Percentiles rank a stretch among this genome's conserved stretches.
Conservation (phyloP, 768 basidiomycete species). For the Lentinula boryana region DNA sequence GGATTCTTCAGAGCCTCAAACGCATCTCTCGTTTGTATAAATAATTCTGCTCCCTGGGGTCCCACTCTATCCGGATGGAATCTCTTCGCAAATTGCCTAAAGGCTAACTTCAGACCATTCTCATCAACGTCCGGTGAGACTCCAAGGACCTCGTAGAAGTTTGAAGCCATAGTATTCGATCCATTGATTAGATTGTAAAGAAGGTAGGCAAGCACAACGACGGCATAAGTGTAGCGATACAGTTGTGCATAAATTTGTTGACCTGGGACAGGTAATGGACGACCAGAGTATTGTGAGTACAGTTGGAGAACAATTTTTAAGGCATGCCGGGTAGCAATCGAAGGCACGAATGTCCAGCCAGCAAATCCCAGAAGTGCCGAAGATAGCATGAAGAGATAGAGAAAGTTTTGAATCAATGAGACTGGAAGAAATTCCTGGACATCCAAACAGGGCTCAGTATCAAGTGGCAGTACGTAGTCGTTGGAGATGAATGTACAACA, state of each 20-base stretch:
- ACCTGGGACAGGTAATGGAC: conserved; percentile 32
- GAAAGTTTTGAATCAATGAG: background rate
- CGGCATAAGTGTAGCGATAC: conserved; percentile 56
- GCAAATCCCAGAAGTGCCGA: conserved; percentile 31
- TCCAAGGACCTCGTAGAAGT: conserved; percentile 74
- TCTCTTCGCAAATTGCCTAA: conserved; percentile 66
- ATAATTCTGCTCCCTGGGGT: conserved; percentile 49
- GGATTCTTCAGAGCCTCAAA: conserved; percentile 80
- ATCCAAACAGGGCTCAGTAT: no score
- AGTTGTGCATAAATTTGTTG: conserved; percentile 46
- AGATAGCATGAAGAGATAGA: conserved; percentile 1
- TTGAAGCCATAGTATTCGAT: conserved; percentile 51
- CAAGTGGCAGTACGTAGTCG: no score
- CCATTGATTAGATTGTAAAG: conserved; percentile 58
- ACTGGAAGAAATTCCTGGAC: background rate
- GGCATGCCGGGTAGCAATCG: conserved; percentile 47
- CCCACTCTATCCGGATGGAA: conserved; percentile 76
- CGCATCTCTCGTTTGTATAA: conserved; percentile 66
- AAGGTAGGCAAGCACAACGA: conserved; percentile 62
- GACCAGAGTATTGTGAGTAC: conserved; percentile 22
- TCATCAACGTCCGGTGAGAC: conserved; percentile 62
- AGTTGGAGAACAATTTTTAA: conserved; percentile 40
- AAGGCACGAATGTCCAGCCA: conserved; percentile 67
- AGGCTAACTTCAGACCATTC: conserved; percentile 60
- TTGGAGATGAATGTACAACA: no score